Evolutionary conservation across 495 filamentous ascomycete species (phyloP).

Genomic region (Penicillium silybi): DNA sequence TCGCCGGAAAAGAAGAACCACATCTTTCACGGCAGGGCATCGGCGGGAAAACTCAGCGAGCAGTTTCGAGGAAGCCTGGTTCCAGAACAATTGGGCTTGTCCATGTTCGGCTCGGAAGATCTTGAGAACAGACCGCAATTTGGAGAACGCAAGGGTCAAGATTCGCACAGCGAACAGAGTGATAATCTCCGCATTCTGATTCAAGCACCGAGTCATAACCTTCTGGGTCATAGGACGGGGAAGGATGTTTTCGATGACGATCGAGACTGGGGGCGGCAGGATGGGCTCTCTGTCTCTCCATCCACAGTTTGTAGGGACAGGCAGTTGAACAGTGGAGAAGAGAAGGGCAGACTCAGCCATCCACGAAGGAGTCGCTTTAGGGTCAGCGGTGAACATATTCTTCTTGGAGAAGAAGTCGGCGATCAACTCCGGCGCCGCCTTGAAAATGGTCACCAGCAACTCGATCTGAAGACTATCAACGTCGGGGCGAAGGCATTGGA

Average conservation of each 20-base stretch:
- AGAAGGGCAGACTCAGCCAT: slow-evolving; percentile 87
- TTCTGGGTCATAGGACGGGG: slow-evolving; percentile 79
- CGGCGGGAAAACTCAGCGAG: slow-evolving; percentile 71
- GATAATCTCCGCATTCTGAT: slow-evolving; percentile 67
- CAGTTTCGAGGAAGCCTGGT: slow-evolving; percentile 59
- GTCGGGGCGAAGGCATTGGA: slow-evolving; percentile 78
- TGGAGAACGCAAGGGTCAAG: slow-evolving; percentile 71
- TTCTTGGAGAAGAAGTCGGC: slow-evolving; percentile 79
- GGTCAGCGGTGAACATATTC: slow-evolving; percentile 79
- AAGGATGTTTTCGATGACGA: slow-evolving; percentile 79
- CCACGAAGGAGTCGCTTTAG: slow-evolving; percentile 89
- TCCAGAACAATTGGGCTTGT: slow-evolving; percentile 52
- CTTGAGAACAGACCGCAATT: slow-evolving; percentile 56
- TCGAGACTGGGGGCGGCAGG: slow-evolving; percentile 68
- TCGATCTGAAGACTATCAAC: slow-evolving; percentile 76
- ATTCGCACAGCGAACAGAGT: slow-evolving; percentile 80
- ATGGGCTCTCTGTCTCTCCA: slow-evolving; percentile 46
- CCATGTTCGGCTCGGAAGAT: slow-evolving; percentile 39
- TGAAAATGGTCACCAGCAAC: slow-evolving; percentile 74
- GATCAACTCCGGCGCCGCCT: slow-evolving; percentile 75
- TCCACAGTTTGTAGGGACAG: slow-evolving; percentile 67
- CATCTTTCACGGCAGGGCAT: slow-evolving; percentile 73
- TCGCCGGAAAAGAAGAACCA: slow-evolving; percentile 63
- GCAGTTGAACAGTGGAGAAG: slow-evolving; percentile 70
- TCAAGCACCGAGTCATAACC: slow-evolving; percentile 70